Conservation (phyloP, 495 filamentous ascomycete genomes). For the Friedmanniomyces endolithicus region DNA sequence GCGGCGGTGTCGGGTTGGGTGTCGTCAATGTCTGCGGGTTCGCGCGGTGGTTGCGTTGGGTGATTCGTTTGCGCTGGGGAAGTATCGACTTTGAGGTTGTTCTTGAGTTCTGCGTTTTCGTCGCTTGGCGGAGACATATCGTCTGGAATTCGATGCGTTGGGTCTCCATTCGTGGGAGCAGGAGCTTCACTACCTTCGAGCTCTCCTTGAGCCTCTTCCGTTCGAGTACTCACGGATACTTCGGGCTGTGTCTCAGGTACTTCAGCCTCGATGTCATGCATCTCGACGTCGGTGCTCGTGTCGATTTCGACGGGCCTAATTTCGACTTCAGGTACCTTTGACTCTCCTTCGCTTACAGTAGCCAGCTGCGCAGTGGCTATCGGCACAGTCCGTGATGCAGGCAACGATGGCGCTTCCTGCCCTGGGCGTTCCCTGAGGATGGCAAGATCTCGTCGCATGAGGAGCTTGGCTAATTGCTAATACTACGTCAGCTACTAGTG, state of each 20-base stretch:
- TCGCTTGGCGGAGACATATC: not conserved
- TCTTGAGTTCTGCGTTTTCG: not conserved
- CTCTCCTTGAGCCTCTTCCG: not conserved
- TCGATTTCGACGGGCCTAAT: not conserved
- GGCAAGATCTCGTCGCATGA: slow-evolving; percentile 19
- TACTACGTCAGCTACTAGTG: not conserved
- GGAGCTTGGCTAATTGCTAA: slow-evolving; percentile 8
- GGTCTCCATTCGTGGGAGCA: not conserved
- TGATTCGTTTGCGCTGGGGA: not conserved
- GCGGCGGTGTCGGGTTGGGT: slow-evolving; percentile 9
- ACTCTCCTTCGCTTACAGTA: not conserved
- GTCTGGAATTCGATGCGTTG: not conserved
- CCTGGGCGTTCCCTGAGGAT: slow-evolving; percentile 1
- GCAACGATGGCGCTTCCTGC: not conserved
- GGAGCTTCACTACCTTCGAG: too few species aligned
- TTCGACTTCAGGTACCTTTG: not conserved
- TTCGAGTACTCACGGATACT: not conserved
- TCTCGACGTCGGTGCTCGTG: not conserved
- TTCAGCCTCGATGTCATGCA: not conserved
- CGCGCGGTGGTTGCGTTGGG: not conserved
- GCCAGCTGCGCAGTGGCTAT: not conserved
- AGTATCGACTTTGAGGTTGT: not conserved
- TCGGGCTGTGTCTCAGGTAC: not conserved
- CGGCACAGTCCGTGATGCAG: not conserved
- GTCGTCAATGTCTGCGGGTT: not conserved